A percentile compares a stretch with the other conserved stretches of the same genome.
Conservation (phyloP, 192 early-diverging fungal genomes). For the Coemansia sp. region DNA sequence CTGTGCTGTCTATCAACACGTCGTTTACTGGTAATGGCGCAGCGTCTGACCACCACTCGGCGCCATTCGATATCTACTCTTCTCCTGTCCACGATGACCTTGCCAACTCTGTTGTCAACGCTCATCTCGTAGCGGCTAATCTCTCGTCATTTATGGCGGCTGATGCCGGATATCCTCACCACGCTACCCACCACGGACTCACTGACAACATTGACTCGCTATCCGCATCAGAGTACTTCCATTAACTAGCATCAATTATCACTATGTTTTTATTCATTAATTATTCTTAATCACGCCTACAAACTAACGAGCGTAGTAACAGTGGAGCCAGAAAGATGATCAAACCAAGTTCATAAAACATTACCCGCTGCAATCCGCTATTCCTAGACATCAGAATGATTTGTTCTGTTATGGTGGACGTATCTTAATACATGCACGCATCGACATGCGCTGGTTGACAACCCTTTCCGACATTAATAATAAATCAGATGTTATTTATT, state of each 20-base stretch:
- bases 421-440: not conserved
- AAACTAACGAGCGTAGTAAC: constrained; percentile 2
- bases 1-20: constrained; percentile 17
- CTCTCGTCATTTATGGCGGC: constrained; percentile 35
- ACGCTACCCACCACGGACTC: constrained; percentile 5
- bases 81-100: constrained; percentile 35
- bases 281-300: not conserved
- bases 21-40: constrained; percentile 17
- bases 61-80: constrained; percentile 37
- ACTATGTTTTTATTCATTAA: not conserved
- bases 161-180: constrained; percentile 4
- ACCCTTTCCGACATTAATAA: not conserved
- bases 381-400: not conserved
- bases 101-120: constrained; percentile 34
- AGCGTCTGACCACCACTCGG: constrained; percentile 2
- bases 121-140: constrained; percentile 36
- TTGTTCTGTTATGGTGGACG: not conserved
- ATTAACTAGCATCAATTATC: not conserved
- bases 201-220: constrained; percentile 10
- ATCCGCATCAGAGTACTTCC: constrained; percentile 8
- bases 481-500: not conserved
- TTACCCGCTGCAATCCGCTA: constrained; percentile 2
- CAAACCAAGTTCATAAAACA: not conserved
- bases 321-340: not conserved
- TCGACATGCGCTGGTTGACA: not conserved